phyloP scores from a whole-genome alignment of 176 grass and related monocot species.

The Zoysia pacifica region DNA sequence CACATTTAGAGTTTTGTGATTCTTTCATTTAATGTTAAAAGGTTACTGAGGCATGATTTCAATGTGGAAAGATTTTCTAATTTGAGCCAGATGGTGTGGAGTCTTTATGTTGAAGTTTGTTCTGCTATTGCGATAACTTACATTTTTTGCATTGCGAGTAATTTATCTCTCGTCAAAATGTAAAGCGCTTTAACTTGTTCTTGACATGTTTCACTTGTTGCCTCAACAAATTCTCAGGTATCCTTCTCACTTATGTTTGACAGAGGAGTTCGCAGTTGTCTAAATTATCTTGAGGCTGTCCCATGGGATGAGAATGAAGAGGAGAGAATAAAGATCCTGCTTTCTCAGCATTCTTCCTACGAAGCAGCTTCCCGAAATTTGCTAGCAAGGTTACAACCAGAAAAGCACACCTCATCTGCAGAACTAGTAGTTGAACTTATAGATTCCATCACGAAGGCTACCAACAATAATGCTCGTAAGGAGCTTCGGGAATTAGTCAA shows the following conservation, averaged over 20 bases:
- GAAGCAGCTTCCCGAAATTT: slow-evolving; percentile 50
- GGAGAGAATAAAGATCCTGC: slow-evolving; percentile 66
- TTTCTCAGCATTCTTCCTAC: slow-evolving; percentile 55
- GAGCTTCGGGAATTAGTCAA: slow-evolving; percentile 67
- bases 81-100: neutral
- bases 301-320: slow-evolving; percentile 87
- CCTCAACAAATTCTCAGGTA: slow-evolving; percentile 60
- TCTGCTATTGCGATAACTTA: neutral
- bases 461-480: slow-evolving; percentile 67
- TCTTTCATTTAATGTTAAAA: neutral
- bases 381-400: slow-evolving; percentile 55
- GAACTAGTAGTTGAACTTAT: slow-evolving; percentile 66
- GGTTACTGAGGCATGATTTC: neutral
- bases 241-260: slow-evolving; percentile 88
- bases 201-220: slow-evolving; percentile 29
- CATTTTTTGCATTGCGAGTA: slow-evolving; percentile 3
- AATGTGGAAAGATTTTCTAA: neutral
- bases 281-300: slow-evolving; percentile 81
- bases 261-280: slow-evolving; percentile 66
- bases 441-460: slow-evolving; percentile 70
- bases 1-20: neutral
- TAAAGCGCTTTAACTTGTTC: neutral
- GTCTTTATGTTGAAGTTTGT: slow-evolving; percentile 21
- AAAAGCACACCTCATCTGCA: slow-evolving; percentile 43
- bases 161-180: slow-evolving; percentile 4